Evolutionary conservation across 2,329 filamentous ascomycete species (phyloP).

Genomic region (Cordyceps javanica): DNA sequence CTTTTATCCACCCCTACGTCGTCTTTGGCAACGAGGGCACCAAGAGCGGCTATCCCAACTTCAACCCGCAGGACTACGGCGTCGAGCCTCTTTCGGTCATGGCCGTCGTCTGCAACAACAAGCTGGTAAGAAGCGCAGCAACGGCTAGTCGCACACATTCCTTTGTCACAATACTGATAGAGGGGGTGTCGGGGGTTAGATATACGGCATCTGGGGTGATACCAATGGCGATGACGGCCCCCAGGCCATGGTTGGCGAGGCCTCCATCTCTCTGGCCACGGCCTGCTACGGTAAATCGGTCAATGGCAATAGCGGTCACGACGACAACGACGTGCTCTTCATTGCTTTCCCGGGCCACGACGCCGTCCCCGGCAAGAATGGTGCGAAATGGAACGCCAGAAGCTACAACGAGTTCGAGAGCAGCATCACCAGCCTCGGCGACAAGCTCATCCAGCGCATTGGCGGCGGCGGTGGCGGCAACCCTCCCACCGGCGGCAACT

Average conservation of each 20-base stretch:
- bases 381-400: conserved; percentile 49
- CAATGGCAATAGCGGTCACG: conserved; percentile 50
- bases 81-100: conserved; percentile 43
- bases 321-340: conserved; percentile 53
- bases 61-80: conserved; percentile 29
- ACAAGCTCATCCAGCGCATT: conserved; percentile 40
- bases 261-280: conserved; percentile 51
- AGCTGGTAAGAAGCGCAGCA: conserved; percentile 23
- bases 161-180: conserved; percentile 23
- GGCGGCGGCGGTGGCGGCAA: conserved; percentile 14
- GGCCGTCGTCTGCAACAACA: conserved; percentile 41
- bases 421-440: conserved; percentile 46
- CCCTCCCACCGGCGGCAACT: conserved; percentile 2
- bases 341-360: conserved; percentile 52
- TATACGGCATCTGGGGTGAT: conserved; percentile 54
- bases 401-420: conserved; percentile 43
- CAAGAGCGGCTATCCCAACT: conserved; percentile 23
- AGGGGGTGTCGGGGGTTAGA: neutral
- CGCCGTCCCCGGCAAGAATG: conserved; percentile 48
- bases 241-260: conserved; percentile 47
- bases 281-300: conserved; percentile 48
- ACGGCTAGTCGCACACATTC: neutral
- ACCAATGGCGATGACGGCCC: conserved; percentile 48
- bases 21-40: conserved; percentile 39
- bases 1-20: conserved; percentile 41